A percentile compares a stretch with the other conserved stretches of the same genome.
Conservation (phyloP, 208 protist species). For the Trypanosoma mega region DNA sequence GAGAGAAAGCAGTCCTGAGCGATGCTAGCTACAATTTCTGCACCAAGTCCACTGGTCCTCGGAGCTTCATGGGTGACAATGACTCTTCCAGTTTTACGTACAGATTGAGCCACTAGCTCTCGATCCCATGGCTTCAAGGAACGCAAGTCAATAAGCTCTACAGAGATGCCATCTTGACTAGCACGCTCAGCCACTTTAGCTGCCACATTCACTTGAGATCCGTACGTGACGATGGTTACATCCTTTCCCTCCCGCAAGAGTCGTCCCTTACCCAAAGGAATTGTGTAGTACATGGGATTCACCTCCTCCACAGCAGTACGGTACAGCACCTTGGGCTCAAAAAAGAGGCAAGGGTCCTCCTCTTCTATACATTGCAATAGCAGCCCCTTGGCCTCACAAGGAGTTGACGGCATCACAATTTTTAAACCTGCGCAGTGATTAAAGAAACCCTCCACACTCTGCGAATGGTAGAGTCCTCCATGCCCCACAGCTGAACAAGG, state of each 20-base stretch:
- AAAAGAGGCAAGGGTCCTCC: slow-evolving; percentile 95
- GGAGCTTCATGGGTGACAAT: slow-evolving; percentile 95
- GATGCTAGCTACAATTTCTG: slow-evolving; percentile 93
- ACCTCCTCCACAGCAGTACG: slow-evolving; percentile 90
- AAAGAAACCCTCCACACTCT: slow-evolving; percentile 96
- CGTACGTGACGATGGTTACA: slow-evolving; percentile 96
- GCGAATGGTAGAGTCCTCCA: slow-evolving; percentile 97
- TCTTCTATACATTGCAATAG: slow-evolving; percentile 93
- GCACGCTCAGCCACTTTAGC: slow-evolving; percentile 82
- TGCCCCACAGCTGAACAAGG: slow-evolving; percentile 97
- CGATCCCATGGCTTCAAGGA: slow-evolving; percentile 96
- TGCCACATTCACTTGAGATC: slow-evolving; percentile 83
- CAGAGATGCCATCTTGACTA: slow-evolving; percentile 80
- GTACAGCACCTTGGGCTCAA: slow-evolving; percentile 97
- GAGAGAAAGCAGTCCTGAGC: slow-evolving; percentile 93
- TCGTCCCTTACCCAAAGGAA: slow-evolving; percentile 94
- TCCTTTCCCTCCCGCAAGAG: slow-evolving; percentile 88
- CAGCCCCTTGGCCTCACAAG: slow-evolving; percentile 86
- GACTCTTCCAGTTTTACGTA: slow-evolving; percentile 91
- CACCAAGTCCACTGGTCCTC: slow-evolving; percentile 93
- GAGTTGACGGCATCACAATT: slow-evolving; percentile 77
- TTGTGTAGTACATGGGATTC: slow-evolving; percentile 91
- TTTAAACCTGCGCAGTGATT: slow-evolving; percentile 93
- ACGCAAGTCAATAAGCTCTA: slow-evolving; percentile 96
- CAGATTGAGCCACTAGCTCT: slow-evolving; percentile 90